Evolutionary conservation across 768 basidiomycete species (phyloP).

Genomic region (Lentinula sp.): DNA sequence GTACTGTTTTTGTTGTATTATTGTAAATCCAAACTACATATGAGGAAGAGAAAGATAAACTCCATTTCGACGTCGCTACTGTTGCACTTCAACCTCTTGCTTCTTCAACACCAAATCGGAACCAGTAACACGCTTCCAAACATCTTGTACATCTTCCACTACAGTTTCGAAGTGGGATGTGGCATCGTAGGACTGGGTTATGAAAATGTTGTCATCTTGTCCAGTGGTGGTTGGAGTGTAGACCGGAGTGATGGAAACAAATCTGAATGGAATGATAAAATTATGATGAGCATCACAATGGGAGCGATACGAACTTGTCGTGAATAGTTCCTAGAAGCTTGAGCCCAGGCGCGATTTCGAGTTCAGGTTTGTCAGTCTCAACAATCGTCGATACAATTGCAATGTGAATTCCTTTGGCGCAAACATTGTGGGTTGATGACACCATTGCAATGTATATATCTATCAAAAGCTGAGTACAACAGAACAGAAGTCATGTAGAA

Average conservation of each 20-base stretch:
- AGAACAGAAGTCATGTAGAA: neutral
- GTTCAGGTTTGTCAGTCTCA: constrained; percentile 88
- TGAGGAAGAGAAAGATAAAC: neutral
- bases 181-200: constrained; percentile 97
- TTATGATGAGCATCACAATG: neutral
- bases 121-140: constrained; percentile 86
- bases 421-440: constrained; percentile 95
- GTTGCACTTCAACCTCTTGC: constrained; percentile 66
- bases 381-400: constrained; percentile 99
- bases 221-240: constrained; percentile 88
- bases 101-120: constrained; percentile 82
- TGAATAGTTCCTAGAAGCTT: constrained; percentile 87
- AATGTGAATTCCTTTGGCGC: constrained; percentile 90
- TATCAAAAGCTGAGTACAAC: constrained; percentile 23
- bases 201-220: constrained; percentile 83
- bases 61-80: constrained; percentile 15
- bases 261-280: constrained; percentile 41
- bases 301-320: constrained; percentile 66
- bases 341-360: constrained; percentile 89
- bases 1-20: too few species aligned
- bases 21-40: neutral
- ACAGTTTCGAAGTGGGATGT: constrained; percentile 99
- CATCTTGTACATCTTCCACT: constrained; percentile 93
- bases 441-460: constrained; percentile 99
- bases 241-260: constrained; percentile 81